Evolutionary conservation across 2,329 filamentous ascomycete genomes (phyloP).

Genomic region (Stromatinia cepivora): DNA sequence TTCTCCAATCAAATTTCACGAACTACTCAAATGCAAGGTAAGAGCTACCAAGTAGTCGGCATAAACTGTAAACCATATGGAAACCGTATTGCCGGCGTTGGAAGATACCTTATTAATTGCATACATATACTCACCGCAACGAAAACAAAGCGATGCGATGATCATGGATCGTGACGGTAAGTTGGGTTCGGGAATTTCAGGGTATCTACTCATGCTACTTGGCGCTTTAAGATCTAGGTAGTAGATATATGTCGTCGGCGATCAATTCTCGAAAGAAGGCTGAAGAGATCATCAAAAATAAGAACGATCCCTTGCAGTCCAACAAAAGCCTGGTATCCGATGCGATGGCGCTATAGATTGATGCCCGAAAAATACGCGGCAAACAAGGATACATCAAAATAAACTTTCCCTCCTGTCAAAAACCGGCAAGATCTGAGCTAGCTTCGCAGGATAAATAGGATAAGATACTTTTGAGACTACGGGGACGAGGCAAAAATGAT

Average conservation of each 20-base stretch:
- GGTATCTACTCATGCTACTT: background rate
- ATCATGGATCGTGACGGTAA: background rate
- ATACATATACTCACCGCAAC: background rate
- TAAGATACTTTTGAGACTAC: constrained; percentile 4
- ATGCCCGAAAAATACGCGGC: constrained; percentile 3
- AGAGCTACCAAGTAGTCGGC: background rate
- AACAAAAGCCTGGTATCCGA: background rate
- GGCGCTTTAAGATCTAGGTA: no score
- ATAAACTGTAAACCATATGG: background rate
- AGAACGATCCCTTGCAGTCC: constrained; percentile 5
- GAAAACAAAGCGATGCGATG: background rate
- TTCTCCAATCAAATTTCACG: background rate
- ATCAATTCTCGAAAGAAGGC: background rate
- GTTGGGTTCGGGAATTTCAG: background rate
- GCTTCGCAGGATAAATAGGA: background rate
- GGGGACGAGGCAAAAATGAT: background rate
- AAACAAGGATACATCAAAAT: background rate
- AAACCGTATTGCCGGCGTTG: background rate
- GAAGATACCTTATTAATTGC: background rate
- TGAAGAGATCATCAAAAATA: background rate
- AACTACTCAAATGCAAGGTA: background rate
- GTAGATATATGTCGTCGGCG: background rate
- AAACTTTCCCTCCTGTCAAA: background rate
- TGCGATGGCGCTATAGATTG: constrained; percentile 2
- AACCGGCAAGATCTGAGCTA: background rate